These are phyloP conservation scores for Penicillium sp. DNA, from an alignment of 2,329 filamentous ascomycete genomes.

Conservation along the genomic window DNA sequence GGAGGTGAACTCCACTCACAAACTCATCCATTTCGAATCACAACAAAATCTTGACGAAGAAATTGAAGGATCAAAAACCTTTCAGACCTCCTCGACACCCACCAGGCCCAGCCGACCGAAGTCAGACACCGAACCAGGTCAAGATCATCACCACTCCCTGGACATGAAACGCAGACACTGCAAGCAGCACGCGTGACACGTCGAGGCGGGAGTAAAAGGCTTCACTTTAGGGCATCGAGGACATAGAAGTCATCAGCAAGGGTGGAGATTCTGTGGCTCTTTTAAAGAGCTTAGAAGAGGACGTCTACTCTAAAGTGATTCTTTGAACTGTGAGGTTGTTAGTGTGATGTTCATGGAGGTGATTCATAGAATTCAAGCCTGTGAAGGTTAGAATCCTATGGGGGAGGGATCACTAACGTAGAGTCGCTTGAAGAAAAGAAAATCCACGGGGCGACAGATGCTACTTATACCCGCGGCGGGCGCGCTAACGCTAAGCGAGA, in stretches of 20 bases:
- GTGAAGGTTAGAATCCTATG: conserved; percentile 17
- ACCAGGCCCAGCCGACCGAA: conserved; percentile 76
- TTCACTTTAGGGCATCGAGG: conserved; percentile 90
- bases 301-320: conserved; percentile 99
- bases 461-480: conserved; percentile 29
- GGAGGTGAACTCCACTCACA: background rate
- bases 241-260: conserved; percentile 88
- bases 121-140: conserved; percentile 70
- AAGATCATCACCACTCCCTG: conserved; percentile 96
- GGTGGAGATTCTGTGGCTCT: conserved; percentile 89
- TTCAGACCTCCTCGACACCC: conserved; percentile 91
- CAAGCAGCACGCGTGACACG: conserved; percentile 34
- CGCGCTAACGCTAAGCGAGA: conserved; percentile 32
- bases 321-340: conserved; percentile 53
- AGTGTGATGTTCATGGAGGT: conserved; percentile 11
- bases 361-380: background rate
- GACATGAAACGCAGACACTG: conserved; percentile 52
- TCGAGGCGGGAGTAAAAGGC: conserved; percentile 55
- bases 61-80: conserved; percentile 47
- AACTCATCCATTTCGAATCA: background rate
- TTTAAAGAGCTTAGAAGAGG: conserved; percentile 86
- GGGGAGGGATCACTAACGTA: conserved; percentile 38
- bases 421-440: conserved; percentile 45
- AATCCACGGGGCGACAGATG: conserved; percentile 19
- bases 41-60: background rate